These are phyloP conservation scores for Phytophthora sojae DNA, from an alignment of 352 stramenopile genomes.

Conservation along the genomic window DNA sequence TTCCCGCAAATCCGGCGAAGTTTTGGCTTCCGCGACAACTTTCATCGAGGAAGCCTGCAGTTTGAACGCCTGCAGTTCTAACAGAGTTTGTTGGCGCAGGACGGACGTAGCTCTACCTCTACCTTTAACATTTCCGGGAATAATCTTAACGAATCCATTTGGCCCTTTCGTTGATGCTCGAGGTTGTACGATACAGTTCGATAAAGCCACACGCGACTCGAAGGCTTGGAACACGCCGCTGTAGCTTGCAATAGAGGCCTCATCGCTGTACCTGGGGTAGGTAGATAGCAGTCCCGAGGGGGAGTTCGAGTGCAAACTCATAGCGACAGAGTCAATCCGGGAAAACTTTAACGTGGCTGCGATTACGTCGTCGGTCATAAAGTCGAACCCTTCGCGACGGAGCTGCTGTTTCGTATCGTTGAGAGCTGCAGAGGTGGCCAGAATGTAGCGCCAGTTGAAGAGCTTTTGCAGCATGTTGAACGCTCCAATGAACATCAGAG, in stretches of 20 bases:
- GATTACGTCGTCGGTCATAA: not conserved
- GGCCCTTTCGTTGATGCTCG: not conserved
- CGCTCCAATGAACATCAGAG: slow-evolving; percentile 28
- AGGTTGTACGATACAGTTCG: no score
- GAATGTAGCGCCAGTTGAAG: slow-evolving; percentile 34
- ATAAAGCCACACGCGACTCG: not conserved
- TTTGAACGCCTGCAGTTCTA: not conserved
- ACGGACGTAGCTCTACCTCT: not conserved
- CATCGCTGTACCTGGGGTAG: not conserved
- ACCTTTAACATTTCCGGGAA: not conserved
- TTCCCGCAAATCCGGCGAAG: not conserved
- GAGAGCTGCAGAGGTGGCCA: not conserved
- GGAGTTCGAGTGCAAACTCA: not conserved
- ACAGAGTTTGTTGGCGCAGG: not conserved
- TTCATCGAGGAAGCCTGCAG: not conserved
- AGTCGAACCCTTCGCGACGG: not conserved
- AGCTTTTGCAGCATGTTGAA: slow-evolving; percentile 45
- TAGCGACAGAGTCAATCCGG: not conserved
- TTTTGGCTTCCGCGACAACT: not conserved
- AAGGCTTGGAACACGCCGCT: not conserved
- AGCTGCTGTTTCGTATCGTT: not conserved
- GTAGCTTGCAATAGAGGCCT: not conserved
- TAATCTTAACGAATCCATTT: not conserved
- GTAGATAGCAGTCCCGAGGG: not conserved
- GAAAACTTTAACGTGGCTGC: not conserved